phyloP scores from a whole-genome alignment of 768 basidiomycete species.

The Gloeopeniophorella convolvens region DNA sequence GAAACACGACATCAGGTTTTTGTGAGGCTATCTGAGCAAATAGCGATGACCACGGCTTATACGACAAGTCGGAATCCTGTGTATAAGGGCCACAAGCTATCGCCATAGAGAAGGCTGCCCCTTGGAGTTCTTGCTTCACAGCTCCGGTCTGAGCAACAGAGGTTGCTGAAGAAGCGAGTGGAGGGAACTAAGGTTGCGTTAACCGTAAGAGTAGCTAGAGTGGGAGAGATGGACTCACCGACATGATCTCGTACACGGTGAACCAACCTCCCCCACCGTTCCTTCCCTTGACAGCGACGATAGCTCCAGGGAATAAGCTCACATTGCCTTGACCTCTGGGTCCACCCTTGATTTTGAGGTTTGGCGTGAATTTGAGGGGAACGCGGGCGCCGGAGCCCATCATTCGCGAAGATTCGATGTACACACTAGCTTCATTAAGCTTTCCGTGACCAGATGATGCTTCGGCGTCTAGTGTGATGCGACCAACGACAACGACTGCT shows the following conservation, averaged over 20 bases:
- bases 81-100: constrained; percentile 88
- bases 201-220: not conserved
- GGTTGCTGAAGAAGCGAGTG: constrained; percentile 40
- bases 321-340: constrained; percentile 54
- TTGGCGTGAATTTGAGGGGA: constrained; percentile 62
- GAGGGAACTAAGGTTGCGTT: constrained; percentile 48
- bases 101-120: constrained; percentile 52
- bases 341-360: constrained; percentile 59
- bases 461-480: constrained; percentile 50
- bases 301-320: constrained; percentile 83
- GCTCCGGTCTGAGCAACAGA: constrained; percentile 28
- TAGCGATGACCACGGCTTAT: constrained; percentile 61
- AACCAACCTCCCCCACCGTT: constrained; percentile 92
- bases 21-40: constrained; percentile 51
- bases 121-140: constrained; percentile 35
- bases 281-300: constrained; percentile 78
- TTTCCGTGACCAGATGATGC: constrained; percentile 47
- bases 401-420: constrained; percentile 79
- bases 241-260: constrained; percentile 70
- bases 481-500: constrained; percentile 26
- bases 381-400: constrained; percentile 64
- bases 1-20: constrained; percentile 70
- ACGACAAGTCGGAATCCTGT: constrained; percentile 66
- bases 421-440: constrained; percentile 65
- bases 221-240: constrained; percentile 44